Evolutionary conservation across 306 rosid genomes (phyloP).

Genomic region (Ammopiptanthus mongolicus): DNA sequence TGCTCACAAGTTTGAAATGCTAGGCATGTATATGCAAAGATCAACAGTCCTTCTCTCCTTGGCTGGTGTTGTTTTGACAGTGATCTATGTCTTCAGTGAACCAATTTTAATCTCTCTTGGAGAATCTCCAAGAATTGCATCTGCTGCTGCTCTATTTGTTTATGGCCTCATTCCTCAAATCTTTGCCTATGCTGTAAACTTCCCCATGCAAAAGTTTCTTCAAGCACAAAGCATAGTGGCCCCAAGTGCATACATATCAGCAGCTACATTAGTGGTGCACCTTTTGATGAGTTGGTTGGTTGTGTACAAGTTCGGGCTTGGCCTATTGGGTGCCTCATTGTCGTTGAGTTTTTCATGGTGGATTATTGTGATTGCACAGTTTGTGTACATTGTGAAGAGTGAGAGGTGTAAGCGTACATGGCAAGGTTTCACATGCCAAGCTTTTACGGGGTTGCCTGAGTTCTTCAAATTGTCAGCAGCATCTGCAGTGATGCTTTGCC

Average conservation of each 20-base stretch:
- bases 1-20: slow-evolving; percentile 49
- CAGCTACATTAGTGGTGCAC: slow-evolving; percentile 44
- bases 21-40: slow-evolving; percentile 65
- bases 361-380: slow-evolving; percentile 60
- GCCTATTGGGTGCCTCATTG: slow-evolving; percentile 62
- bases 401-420: slow-evolving; percentile 52
- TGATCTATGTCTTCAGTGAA: slow-evolving; percentile 38
- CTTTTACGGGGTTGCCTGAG: slow-evolving; percentile 40
- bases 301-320: slow-evolving; percentile 53
- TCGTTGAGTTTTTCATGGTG: slow-evolving; percentile 83
- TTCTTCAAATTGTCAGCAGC: slow-evolving; percentile 68
- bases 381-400: slow-evolving; percentile 56
- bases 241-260: slow-evolving; percentile 69
- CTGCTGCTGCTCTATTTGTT: slow-evolving; percentile 49
- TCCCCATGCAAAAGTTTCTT: slow-evolving; percentile 72
- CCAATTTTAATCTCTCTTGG: slow-evolving; percentile 47
- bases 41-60: slow-evolving; percentile 48
- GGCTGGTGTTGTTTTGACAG: slow-evolving; percentile 9
- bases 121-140: slow-evolving; percentile 45
- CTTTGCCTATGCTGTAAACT: slow-evolving; percentile 64
- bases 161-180: slow-evolving; percentile 80
- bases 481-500: slow-evolving; percentile 68
- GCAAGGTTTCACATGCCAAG: slow-evolving; percentile 50
- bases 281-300: slow-evolving; percentile 48
- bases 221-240: slow-evolving; percentile 76